phyloP scores from a whole-genome alignment of 345 rosid genomes.

The Eucalyptus cladocalyx region DNA sequence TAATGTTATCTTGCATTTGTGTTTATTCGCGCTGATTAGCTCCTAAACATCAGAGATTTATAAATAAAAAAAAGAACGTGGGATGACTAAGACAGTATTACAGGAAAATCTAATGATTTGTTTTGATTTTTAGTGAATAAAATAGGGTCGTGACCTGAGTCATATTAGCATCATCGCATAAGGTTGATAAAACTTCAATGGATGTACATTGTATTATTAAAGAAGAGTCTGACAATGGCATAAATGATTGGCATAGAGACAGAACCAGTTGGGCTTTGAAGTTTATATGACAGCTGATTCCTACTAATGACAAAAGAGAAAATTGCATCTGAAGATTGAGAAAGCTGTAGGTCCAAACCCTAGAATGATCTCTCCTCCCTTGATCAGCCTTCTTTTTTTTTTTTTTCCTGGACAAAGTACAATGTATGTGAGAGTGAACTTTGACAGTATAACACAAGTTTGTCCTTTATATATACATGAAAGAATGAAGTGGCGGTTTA shows the following conservation, averaged over 20 bases:
- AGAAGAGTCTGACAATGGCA: not conserved
- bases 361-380: not conserved
- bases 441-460: not conserved
- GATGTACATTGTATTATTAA: not conserved
- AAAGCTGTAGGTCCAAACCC: not conserved
- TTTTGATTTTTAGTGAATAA: not conserved
- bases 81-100: not conserved
- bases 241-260: not conserved
- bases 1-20: not conserved
- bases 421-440: not conserved
- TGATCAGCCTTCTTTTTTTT: not conserved
- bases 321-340: not conserved
- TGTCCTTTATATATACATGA: not conserved
- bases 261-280: not conserved
- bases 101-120: not conserved
- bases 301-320: not conserved
- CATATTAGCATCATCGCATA: not conserved
- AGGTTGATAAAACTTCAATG: not conserved
- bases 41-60: not conserved
- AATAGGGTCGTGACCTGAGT: not conserved
- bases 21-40: not conserved
- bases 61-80: too few species aligned
- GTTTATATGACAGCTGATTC: not conserved
- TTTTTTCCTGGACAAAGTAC: not conserved
- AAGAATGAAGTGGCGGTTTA: not conserved